A percentile compares a stretch with the other conserved stretches of the same genome.
phyloP scores from a whole-genome alignment of 768 basidiomycete genomes.

The Paxillus involutus region DNA sequence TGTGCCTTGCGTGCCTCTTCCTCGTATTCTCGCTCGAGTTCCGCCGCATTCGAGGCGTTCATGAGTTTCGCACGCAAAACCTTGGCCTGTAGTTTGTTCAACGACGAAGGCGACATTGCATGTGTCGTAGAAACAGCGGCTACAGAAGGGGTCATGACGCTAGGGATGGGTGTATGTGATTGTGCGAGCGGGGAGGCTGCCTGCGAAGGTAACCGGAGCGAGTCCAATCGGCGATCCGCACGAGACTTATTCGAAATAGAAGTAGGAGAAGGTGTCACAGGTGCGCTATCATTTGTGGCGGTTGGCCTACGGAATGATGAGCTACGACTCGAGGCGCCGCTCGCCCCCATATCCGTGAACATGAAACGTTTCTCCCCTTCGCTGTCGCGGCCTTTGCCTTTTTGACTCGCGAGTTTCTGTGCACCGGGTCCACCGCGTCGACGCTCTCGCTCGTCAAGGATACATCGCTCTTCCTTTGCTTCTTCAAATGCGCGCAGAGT shows the following conservation, averaged over 20 bases:
- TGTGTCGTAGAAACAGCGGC: conserved; percentile 35
- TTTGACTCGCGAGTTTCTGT: conserved; percentile 35
- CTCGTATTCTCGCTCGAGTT: conserved; percentile 86
- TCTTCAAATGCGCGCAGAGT: conserved; percentile 84
- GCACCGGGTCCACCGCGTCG: conserved; percentile 36
- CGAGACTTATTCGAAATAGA: conserved; percentile 28
- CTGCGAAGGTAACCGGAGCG: conserved; percentile 61
- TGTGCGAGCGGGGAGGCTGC: conserved; percentile 57
- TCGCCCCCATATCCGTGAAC: conserved; percentile 65
- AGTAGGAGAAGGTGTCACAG: conserved; percentile 56
- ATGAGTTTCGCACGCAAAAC: conserved; percentile 90
- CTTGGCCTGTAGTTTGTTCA: conserved; percentile 92
- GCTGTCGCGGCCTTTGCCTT: conserved; percentile 37
- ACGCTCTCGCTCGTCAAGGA: conserved; percentile 81
- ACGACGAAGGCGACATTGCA: conserved; percentile 68
- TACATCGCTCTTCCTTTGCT: conserved; percentile 80
- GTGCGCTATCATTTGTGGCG: conserved; percentile 50
- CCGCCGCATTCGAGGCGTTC: conserved; percentile 71
- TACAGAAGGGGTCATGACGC: conserved; percentile 78
- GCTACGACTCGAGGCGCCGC: conserved; percentile 74
- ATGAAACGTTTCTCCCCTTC: conserved; percentile 56
- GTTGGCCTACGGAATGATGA: conserved; percentile 87
- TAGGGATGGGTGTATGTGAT: conserved; percentile 83
- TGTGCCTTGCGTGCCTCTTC: conserved; percentile 53
- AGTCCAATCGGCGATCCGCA: conserved; percentile 55